Evolutionary conservation across 75 land plant species (phyloP).

Genomic region (Picea glauca): DNA sequence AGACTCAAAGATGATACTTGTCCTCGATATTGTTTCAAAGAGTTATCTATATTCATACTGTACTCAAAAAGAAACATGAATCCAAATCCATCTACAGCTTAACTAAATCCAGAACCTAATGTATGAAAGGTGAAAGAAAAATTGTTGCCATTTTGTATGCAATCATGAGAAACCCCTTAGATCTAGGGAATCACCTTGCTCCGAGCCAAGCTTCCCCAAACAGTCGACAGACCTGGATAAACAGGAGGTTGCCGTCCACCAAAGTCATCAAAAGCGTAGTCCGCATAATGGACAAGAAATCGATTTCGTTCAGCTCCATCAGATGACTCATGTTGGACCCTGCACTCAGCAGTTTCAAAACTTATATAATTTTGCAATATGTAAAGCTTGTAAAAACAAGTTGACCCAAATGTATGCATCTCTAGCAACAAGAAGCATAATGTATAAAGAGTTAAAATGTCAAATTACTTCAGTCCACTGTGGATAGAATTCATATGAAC

Average conservation of each 20-base stretch:
- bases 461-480: neutral
- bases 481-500: neutral
- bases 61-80: neutral
- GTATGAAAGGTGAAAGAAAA: neutral
- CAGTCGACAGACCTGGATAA: conserved; percentile 95
- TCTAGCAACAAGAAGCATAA: neutral
- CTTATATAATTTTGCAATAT: neutral
- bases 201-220: conserved; percentile 99
- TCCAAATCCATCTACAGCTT: neutral
- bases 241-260: conserved; percentile 94
- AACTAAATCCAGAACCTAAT: neutral
- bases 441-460: neutral
- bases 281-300: conserved; percentile 87
- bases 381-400: neutral
- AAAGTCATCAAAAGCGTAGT: conserved; percentile 97
- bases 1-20: too few species aligned
- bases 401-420: neutral
- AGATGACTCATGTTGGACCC: conserved; percentile 98
- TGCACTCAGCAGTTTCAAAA: conserved; percentile 15
- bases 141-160: neutral
- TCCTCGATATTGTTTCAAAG: too few species aligned
- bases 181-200: conserved; percentile 65
- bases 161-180: neutral
- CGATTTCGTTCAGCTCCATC: conserved; percentile 95
- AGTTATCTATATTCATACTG: too few species aligned